Evolutionary conservation across 805 yeast genomes (phyloP), one percentile per base, ranked within the genome.

Genomic region (Wickerhamiella shivajii): DNA sequence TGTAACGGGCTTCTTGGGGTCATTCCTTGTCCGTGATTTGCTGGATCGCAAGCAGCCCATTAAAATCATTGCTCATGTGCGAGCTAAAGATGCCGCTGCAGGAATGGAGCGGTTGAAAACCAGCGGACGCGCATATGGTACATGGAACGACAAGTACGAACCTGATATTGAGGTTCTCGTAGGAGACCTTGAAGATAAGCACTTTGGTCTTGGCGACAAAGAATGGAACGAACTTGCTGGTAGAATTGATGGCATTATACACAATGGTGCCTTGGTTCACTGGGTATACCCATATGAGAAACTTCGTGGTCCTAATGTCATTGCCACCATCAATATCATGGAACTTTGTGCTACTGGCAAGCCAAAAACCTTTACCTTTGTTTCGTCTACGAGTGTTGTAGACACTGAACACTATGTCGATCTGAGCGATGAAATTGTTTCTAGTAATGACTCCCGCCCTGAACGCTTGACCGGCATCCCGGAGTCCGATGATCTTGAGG

Each of bases 221-320:
- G 59, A 61, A 20, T 90, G 94, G 93, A 27, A 44, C 1, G 31
- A 47, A 6, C 65, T 90, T 39, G 59, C 71, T 7, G 55, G 67
- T 11, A 57, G 61, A 1, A 63, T 87, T 38, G 98, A 92, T 55
- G 75, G 76, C 3, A 74, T 90, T 33, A 70, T 90, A 41, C 99
- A 90, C 56, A 90, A 90, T 47, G 98, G 97, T 62, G 99, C 99
- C 12, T 64, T 85, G 41, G 99, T 90, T 24, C 98, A 90, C 56
- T 90, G 99, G 99, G 95, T 85, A 2, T 90, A 79, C 55, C 97
- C 98, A 18, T 90, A 90, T 58, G 60, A 77, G 30, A 80, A 79
- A 44, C 63, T 90, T 49, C 71, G 97, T 47, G 94, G 81, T 44
- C 90, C 97, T 21, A 90, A 90, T 51, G 98, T 92, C 20, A 60